Evolutionary conservation across 2,329 filamentous ascomycete genomes (phyloP).

Genomic region (Beauveria sp.): DNA sequence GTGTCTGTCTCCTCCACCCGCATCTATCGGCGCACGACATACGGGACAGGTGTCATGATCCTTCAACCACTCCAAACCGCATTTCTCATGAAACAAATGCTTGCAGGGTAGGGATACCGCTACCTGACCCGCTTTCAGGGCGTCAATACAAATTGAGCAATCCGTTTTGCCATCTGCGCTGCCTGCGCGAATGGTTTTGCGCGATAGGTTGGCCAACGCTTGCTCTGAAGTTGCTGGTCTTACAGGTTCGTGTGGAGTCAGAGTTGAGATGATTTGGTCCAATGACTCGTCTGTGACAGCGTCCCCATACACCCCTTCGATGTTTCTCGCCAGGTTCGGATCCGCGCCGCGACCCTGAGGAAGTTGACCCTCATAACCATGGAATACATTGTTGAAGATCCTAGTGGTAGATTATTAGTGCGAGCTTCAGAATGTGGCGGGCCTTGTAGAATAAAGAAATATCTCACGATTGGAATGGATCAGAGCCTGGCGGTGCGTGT

Average conservation of each 20-base stretch:
- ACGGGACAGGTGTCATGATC: conserved; percentile 92
- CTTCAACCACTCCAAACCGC: conserved; percentile 74
- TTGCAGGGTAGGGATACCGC: conserved; percentile 76
- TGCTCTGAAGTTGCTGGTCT: conserved; percentile 71
- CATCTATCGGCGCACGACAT: conserved; percentile 56
- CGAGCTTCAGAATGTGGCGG: neutral
- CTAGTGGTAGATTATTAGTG: neutral
- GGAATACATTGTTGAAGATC: neutral
- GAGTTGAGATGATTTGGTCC: conserved; percentile 76
- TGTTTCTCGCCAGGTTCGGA: conserved; percentile 42
- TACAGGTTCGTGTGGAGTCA: conserved; percentile 70
- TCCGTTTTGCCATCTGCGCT: conserved; percentile 61
- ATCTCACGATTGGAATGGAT: conserved; percentile 44
- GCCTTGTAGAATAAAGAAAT: neutral
- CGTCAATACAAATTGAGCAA: conserved; percentile 93
- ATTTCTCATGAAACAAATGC: conserved; percentile 88
- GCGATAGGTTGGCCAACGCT: conserved; percentile 67
- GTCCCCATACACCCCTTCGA: conserved; percentile 58
- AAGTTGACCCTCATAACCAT: conserved; percentile 8
- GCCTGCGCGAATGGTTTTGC: conserved; percentile 59
- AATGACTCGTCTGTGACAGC: conserved; percentile 85
- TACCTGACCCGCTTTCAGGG: conserved; percentile 63
- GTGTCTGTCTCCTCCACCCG: neutral
- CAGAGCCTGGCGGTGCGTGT: conserved; percentile 17
- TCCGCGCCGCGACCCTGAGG: conserved; percentile 16